These are phyloP conservation scores for Erodium chrysanthum DNA, from an alignment of 441 rosid genomes.

Conservation along the genomic window DNA sequence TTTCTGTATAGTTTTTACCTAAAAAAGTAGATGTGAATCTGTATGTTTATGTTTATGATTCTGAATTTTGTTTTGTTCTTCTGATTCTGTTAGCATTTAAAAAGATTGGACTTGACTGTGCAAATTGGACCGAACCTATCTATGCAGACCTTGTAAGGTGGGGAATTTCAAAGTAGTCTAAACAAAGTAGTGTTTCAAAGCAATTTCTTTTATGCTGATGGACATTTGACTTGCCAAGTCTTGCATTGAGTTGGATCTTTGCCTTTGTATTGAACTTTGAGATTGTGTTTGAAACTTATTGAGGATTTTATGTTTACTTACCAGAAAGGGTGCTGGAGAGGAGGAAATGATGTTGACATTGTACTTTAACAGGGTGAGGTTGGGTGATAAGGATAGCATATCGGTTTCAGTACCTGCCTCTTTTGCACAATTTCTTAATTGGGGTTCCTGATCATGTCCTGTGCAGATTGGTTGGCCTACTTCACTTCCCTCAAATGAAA, in stretches of 20 bases:
- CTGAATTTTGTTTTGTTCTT: conserved; percentile 10
- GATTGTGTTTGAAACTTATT: conserved; percentile 10
- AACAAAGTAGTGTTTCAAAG: background rate
- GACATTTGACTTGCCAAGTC: background rate
- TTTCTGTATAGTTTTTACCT: background rate
- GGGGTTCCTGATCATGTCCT: conserved; percentile 4
- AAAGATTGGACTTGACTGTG: conserved; percentile 91
- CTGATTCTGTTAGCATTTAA: conserved; percentile 48
- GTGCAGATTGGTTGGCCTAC: conserved; percentile 93
- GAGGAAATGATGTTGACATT: conserved; percentile 80
- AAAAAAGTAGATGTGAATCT: background rate
- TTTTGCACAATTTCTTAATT: conserved; percentile 14
- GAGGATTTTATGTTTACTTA: conserved; percentile 17
- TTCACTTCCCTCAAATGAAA: conserved; percentile 81
- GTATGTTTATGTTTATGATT: background rate
- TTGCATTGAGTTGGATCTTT: background rate
- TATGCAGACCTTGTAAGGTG: conserved; percentile 69
- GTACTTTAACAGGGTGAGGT: conserved; percentile 60
- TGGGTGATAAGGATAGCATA: conserved; percentile 9
- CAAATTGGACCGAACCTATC: conserved; percentile 83
- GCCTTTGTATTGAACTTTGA: background rate
- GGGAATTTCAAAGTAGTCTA: conserved; percentile 2
- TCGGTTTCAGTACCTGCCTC: background rate
- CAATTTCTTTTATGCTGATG: background rate
- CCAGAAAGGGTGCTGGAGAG: conserved; percentile 73